phyloP scores from a whole-genome alignment of 306 rosid genomes.

The Rosa multiflora region DNA sequence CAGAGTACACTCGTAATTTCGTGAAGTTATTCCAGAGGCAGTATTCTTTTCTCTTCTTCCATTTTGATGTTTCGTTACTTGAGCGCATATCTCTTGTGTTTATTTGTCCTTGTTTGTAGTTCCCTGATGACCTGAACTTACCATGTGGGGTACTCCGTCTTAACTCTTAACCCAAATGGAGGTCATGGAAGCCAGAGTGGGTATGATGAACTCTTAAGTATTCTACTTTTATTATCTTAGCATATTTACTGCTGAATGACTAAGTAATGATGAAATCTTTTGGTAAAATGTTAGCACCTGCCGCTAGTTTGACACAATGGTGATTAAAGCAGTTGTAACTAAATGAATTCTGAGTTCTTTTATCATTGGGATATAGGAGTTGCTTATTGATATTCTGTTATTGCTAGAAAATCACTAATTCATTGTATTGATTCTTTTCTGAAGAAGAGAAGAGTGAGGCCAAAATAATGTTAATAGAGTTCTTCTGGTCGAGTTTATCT shows the following conservation, averaged over 20 bases:
- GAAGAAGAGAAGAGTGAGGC: neutral
- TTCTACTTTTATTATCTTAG: neutral
- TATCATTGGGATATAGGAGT: neutral
- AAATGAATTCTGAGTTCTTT: neutral
- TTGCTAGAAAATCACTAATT: neutral
- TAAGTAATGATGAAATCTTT: neutral
- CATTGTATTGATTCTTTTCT: neutral
- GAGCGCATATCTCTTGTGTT: neutral
- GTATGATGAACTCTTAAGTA: constrained; percentile 28
- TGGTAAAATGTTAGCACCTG: neutral
- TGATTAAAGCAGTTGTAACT: neutral
- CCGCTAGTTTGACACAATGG: neutral
- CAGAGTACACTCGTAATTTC: neutral
- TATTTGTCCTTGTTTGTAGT: constrained; percentile 42
- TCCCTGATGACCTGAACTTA: constrained; percentile 85
- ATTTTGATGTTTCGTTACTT: neutral
- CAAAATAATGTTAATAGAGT: neutral
- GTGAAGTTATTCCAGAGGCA: neutral
- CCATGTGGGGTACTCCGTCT: constrained; percentile 89
- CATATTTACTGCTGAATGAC: neutral
- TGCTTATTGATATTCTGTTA: neutral
- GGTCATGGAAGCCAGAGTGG: constrained; percentile 89
- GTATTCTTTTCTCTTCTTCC: constrained; percentile 6
- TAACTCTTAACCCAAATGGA: constrained; percentile 57
- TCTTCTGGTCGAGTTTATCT: neutral